phyloP scores from a whole-genome alignment of 2,329 filamentous ascomycete genomes.

The Talaromyces albobiverticillius region DNA sequence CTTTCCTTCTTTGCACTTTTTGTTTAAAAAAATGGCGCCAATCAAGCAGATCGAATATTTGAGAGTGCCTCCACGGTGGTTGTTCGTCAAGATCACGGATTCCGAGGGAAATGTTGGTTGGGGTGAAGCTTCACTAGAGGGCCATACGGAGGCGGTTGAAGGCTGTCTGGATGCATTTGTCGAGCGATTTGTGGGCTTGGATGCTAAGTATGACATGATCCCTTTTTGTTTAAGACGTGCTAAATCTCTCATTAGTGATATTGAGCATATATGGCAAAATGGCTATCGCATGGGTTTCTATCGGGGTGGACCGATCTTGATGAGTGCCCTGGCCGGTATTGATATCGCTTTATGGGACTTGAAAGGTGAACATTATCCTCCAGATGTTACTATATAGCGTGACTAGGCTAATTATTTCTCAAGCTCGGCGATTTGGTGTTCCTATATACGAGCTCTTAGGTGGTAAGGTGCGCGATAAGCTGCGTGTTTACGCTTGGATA shows the following conservation, averaged over 20 bases:
- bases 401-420: no score
- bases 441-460: constrained; percentile 72
- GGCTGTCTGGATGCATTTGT: constrained; percentile 67
- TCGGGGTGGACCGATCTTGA: constrained; percentile 73
- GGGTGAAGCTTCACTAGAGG: constrained; percentile 73
- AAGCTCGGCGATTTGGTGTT: constrained; percentile 54
- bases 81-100: constrained; percentile 74
- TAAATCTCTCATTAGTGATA: constrained; percentile 52
- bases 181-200: constrained; percentile 60
- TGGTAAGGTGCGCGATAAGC: constrained; percentile 66
- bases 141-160: constrained; percentile 70
- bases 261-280: constrained; percentile 76
- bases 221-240: not conserved
- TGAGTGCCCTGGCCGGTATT: constrained; percentile 73
- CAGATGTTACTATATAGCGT: no score
- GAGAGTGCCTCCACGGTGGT: constrained; percentile 69
- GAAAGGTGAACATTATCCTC: constrained; percentile 48
- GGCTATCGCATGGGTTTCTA: constrained; percentile 71
- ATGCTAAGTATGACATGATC: constrained; percentile 63
- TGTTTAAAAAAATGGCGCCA: constrained; percentile 34
- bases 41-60: constrained; percentile 70
- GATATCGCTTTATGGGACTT: constrained; percentile 80
- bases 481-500: constrained; percentile 76
- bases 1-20: no score
- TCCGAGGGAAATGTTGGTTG: constrained; percentile 63